phyloP scores from a whole-genome alignment of 768 basidiomycete species.

The Mycena crocata region DNA sequence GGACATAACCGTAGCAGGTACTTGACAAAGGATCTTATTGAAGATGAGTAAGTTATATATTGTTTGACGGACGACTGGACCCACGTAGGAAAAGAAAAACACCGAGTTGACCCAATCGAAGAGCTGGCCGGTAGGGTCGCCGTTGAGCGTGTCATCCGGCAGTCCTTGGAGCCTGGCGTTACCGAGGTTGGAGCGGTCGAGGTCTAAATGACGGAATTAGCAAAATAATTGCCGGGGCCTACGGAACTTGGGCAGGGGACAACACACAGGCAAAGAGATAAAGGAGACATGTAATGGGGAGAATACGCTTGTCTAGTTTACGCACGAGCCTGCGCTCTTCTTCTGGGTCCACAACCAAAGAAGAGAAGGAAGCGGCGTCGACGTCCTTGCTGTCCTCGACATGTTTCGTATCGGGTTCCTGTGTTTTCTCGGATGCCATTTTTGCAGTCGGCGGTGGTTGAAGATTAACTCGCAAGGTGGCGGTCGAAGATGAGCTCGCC shows the following conservation, averaged over 20 bases:
- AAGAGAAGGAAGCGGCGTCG: conserved; percentile 6
- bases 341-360: conserved; percentile 24
- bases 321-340: conserved; percentile 68
- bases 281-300: conserved; percentile 77
- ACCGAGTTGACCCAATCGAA: conserved; percentile 84
- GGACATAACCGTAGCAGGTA: conserved; percentile 73
- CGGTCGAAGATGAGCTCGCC: not conserved
- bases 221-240: too few relatives aligned
- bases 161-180: conserved; percentile 84
- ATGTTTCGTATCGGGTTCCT: too few relatives aligned
- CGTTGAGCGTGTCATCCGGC: conserved; percentile 70
- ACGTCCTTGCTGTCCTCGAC: conserved; percentile 6
- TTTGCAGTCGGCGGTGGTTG: not conserved
- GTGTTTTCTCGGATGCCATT: conserved; percentile 11
- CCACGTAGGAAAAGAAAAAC: conserved; percentile 85
- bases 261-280: conserved; percentile 82
- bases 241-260: too few relatives aligned
- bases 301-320: conserved; percentile 75
- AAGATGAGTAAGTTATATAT: not conserved
- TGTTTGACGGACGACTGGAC: conserved; percentile 37
- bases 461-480: too few relatives aligned
- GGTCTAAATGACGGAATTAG: too few relatives aligned
- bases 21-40: conserved; percentile 71
- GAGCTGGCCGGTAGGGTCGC: conserved; percentile 74
- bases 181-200: conserved; percentile 84